Percentiles rank a stretch among this genome's conserved stretches.
Conservation (phyloP, 2,329 filamentous ascomycete species). For the Fonsecaea monophora region DNA sequence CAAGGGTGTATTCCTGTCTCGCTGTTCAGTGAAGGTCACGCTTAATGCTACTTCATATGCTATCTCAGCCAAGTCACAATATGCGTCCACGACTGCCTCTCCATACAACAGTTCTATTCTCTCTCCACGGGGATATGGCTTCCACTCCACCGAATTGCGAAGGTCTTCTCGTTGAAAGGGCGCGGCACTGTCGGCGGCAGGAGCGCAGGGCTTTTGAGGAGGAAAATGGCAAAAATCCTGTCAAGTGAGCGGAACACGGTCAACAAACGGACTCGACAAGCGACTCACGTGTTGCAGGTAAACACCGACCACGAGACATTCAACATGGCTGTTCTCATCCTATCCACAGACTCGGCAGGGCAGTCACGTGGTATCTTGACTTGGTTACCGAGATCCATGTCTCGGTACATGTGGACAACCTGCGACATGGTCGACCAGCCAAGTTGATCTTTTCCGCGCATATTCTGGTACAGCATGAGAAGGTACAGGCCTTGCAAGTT, state of each 20-base stretch:
- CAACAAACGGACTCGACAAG: not conserved
- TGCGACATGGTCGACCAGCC: conserved; percentile 14
- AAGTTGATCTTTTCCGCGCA: conserved; percentile 19
- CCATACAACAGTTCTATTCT: conserved; percentile 9
- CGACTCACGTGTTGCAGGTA: conserved; percentile 15
- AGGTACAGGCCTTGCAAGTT: conserved; percentile 19
- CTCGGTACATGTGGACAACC: conserved; percentile 16
- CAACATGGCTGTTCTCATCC: conserved; percentile 11
- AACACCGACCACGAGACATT: conserved; percentile 16
- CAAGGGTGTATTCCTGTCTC: conserved; percentile 4
- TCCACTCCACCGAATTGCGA: conserved; percentile 7
- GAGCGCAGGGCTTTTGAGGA: conserved; percentile 13
- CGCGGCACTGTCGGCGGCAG: conserved; percentile 12
- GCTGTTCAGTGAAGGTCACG: conserved; percentile 2
- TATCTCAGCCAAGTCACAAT: conserved; percentile 19
- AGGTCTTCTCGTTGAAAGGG: conserved; percentile 13
- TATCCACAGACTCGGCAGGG: conserved; percentile 4
- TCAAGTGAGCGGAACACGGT: not conserved
- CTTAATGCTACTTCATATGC: conserved; percentile 18
- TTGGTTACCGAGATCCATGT: conserved; percentile 2
- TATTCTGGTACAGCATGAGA: conserved; percentile 12
- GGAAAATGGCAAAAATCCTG: conserved; percentile 18
- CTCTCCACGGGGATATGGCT: conserved; percentile 11
- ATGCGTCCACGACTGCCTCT: conserved; percentile 2
- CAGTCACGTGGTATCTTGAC: conserved; percentile 14